Conservation (phyloP, 176 grass and related monocot genomes). For the Thinopyrum elongatum region DNA sequence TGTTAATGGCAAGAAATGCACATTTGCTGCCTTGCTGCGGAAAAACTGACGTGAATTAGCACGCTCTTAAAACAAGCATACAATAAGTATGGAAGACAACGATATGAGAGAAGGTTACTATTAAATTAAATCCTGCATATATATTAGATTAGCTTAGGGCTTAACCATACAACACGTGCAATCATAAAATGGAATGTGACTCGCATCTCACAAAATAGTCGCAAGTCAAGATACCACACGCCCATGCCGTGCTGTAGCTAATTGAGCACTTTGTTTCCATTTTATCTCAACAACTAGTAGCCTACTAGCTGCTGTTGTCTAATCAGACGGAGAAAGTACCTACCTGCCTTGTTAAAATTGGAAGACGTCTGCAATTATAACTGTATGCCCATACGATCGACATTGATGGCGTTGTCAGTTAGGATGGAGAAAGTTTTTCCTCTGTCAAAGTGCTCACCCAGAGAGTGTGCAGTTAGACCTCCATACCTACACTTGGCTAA, state of each 20-base stretch:
- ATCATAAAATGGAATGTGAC: neutral
- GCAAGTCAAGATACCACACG: neutral
- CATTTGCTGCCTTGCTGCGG: neutral
- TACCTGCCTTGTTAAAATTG: neutral
- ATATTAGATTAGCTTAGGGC: neutral
- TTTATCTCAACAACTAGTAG: neutral
- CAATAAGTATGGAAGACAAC: too few species aligned
- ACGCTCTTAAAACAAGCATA: neutral
- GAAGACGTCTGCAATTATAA: slow-evolving; percentile 10
- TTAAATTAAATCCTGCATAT: too few species aligned
- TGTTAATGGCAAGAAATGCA: neutral
- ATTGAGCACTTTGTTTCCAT: neutral
- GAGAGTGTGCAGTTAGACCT: slow-evolving; percentile 31
- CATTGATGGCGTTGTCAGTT: too few species aligned
- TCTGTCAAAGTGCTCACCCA: slow-evolving; percentile 43
- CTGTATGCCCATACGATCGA: slow-evolving; percentile 1
- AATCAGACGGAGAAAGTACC: neutral
- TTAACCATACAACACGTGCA: neutral
- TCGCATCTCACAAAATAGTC: too few species aligned
- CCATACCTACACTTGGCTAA: slow-evolving; percentile 22
- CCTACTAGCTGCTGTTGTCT: neutral
- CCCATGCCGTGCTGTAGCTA: neutral
- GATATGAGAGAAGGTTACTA: too few species aligned
- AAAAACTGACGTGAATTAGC: neutral
- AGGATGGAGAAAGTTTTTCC: neutral